Conservation (phyloP, 169 alveolate genomes). For the Amoebophrya sp. region DNA sequence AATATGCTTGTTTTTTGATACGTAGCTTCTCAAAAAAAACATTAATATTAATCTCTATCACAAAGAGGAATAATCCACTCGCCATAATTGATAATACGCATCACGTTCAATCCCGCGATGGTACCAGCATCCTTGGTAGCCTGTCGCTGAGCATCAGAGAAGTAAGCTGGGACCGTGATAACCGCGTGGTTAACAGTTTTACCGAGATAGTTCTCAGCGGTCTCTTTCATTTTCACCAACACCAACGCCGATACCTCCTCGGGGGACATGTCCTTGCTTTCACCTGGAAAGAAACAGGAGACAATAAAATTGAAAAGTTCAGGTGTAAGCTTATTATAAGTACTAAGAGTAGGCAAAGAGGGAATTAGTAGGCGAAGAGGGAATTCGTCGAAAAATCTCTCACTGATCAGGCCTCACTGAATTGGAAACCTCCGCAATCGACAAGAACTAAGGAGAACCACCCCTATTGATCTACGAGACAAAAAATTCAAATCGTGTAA, state of each 20-base stretch:
- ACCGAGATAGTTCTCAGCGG: conserved; percentile 93
- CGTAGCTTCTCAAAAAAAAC: too few relatives aligned
- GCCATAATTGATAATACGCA: conserved; percentile 95
- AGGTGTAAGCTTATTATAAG: not conserved
- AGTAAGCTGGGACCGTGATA: conserved; percentile 82
- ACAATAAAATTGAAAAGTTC: not conserved
- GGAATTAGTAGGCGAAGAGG: not conserved
- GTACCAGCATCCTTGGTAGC: conserved; percentile 89
- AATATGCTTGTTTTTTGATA: too few relatives aligned
- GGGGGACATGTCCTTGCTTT: conserved; percentile 85
- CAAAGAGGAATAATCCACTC: too few relatives aligned
- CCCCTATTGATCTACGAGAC: too few relatives aligned
- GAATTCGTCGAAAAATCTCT: too few relatives aligned
- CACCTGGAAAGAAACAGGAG: conserved; percentile 4
- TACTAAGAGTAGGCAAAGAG: too few relatives aligned
- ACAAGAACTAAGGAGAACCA: too few relatives aligned
- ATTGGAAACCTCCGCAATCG: too few relatives aligned
- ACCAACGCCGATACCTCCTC: conserved; percentile 98
- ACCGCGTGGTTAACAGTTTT: conserved; percentile 77
- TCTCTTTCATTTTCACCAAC: conserved; percentile 90
- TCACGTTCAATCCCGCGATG: conserved; percentile 95
- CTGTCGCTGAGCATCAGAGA: conserved; percentile 98
- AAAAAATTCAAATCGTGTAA: too few relatives aligned
- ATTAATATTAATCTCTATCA: too few relatives aligned
- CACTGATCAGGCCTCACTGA: too few relatives aligned